These are phyloP conservation scores for Calonectria crousiana DNA, from an alignment of 2,329 filamentous ascomycete genomes.

Conservation along the genomic window DNA sequence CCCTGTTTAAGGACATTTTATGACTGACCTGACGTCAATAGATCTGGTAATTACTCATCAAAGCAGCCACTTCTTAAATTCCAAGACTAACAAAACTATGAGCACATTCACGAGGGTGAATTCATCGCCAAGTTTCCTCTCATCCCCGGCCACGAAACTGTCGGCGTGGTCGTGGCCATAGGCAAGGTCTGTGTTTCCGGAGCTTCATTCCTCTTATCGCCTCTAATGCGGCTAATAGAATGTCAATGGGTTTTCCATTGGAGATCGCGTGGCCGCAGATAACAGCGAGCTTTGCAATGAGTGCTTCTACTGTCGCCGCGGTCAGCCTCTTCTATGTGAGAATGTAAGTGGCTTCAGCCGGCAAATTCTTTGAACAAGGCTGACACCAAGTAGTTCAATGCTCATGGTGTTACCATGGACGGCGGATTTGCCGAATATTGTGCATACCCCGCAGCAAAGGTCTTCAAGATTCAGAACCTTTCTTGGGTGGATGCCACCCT, in stretches of 20 bases:
- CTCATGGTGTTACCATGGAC: slow-evolving; percentile 75
- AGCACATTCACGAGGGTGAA: slow-evolving; percentile 76
- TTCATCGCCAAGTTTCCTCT: slow-evolving; percentile 74
- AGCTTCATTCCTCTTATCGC: background rate
- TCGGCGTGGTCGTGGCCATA: slow-evolving; percentile 72
- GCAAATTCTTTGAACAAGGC: background rate
- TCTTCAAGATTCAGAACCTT: slow-evolving; percentile 76
- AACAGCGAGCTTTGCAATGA: slow-evolving; percentile 77
- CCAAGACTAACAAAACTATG: slow-evolving; percentile 17
- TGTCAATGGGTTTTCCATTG: slow-evolving; percentile 70
- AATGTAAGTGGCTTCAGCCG: slow-evolving; percentile 51
- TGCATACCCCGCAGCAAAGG: slow-evolving; percentile 63
- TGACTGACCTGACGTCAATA: slow-evolving; percentile 40
- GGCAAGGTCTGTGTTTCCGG: slow-evolving; percentile 52
- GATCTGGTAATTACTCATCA: slow-evolving; percentile 49
- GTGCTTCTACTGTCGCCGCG: slow-evolving; percentile 80
- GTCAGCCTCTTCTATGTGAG: slow-evolving; percentile 76
- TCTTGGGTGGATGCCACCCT: slow-evolving; percentile 77
- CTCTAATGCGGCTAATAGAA: slow-evolving; percentile 49
- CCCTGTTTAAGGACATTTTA: background rate
- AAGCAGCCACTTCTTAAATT: background rate
- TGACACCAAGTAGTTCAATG: slow-evolving; percentile 62
- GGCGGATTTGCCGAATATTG: slow-evolving; percentile 81
- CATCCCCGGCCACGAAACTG: slow-evolving; percentile 77
- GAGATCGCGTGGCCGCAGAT: slow-evolving; percentile 74